Base-by-base conservation (phyloP, 495 filamentous ascomycete genomes). In the Tetracladium marchalianum region DNA sequence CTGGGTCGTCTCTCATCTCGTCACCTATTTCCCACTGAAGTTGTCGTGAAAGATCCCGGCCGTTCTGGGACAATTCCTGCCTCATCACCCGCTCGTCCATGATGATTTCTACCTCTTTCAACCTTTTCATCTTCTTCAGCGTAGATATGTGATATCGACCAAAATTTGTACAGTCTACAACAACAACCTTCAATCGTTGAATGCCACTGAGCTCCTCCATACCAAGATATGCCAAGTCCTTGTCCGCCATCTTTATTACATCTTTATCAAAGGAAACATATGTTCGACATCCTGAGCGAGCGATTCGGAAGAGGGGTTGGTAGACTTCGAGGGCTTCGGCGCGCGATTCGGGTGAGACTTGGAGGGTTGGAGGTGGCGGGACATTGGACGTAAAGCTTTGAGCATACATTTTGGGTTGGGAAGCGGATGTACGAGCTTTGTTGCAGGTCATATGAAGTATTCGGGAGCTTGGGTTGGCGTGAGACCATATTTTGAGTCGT, bases 401-500 rank as follows among this genome's bases (percentile, higher is more conserved):
- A 1, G 16, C 42, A 19, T 6, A 35, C 11, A 24, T 24, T 11
- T 13, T 15, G 13, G 12, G 17, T 7, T 18, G 19, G 1, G 39
- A 16, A 11, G 15, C 24, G 22, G 22, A 27, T 27, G 22, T 27
- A 27, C 22, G 22, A 27, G 22, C 8, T 49, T 44, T 49, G 13
- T 43, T 36, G 31, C 47, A 43, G 1, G 16, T 31, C 4, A 49
- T 43, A 13, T 12, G 24, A 15, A 52, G 27, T 4, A 18, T 42
- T 16, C 43, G 43, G 5, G 49, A 40, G 2, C 5, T 41, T 9
- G 11, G 2, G 24, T 39, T 5, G 8, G 19, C 39, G 11, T 47
- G 24, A 18, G 39, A 10, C 50, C 43, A 51, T 10, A 57, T 45
- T 31, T 54, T 42, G 34, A 51, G 46, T 7, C 47, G 51, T 9